A percentile compares a stretch with the other conserved stretches of the same genome.
Conservation (phyloP, 768 basidiomycete species). For the Leccinum boreale region DNA sequence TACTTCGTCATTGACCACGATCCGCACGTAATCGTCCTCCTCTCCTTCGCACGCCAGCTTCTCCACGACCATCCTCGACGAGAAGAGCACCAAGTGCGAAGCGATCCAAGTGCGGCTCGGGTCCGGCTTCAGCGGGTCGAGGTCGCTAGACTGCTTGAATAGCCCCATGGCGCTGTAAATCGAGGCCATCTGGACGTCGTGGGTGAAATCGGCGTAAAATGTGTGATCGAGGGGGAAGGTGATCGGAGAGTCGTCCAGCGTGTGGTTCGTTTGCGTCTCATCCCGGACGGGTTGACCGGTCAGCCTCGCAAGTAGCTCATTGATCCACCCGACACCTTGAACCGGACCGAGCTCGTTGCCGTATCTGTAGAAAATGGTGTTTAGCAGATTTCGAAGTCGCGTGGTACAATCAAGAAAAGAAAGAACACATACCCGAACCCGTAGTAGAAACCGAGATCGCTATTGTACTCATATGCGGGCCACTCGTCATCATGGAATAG, state of each 20-base stretch:
- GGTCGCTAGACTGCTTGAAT: slow-evolving; percentile 35
- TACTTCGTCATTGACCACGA: background rate
- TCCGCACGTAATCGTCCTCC: slow-evolving; percentile 43
- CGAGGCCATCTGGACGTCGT: slow-evolving; percentile 80
- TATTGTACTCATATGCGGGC: slow-evolving; percentile 57
- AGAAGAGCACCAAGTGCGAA: slow-evolving; percentile 68
- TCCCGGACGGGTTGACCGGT: slow-evolving; percentile 61
- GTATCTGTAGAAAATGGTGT: slow-evolving; percentile 38
- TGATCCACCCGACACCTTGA: slow-evolving; percentile 82
- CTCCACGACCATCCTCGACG: slow-evolving; percentile 69
- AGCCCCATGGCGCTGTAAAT: slow-evolving; percentile 61
- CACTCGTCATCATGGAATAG: slow-evolving; percentile 64
- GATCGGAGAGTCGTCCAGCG: slow-evolving; percentile 55
- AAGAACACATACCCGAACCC: slow-evolving; percentile 44
- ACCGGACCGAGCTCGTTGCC: slow-evolving; percentile 65
- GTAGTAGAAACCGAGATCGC: slow-evolving; percentile 75
- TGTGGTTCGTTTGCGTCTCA: slow-evolving; percentile 72
- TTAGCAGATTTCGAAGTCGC: too few species aligned
- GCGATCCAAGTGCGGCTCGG: slow-evolving; percentile 46
- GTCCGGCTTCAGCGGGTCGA: slow-evolving; percentile 12
- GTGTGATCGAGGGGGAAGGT: slow-evolving; percentile 72
- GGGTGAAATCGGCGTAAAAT: slow-evolving; percentile 78
- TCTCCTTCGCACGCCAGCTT: slow-evolving; percentile 44
- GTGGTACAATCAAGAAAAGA: too few species aligned
- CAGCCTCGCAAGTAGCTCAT: slow-evolving; percentile 80